phyloP scores from a whole-genome alignment of 768 basidiomycete species.

The Pisolithus albus region DNA sequence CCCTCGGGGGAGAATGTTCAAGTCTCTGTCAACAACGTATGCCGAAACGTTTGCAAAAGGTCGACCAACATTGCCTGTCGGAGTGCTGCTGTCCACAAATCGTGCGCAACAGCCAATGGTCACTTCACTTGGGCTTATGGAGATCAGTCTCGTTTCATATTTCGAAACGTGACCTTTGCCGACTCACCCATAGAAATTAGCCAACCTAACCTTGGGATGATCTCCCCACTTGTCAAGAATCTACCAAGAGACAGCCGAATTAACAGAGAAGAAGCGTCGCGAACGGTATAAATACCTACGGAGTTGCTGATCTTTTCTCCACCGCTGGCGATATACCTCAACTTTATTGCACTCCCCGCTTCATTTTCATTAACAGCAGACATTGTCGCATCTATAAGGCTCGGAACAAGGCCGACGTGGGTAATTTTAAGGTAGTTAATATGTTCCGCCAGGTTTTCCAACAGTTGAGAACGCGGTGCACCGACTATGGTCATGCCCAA shows the following conservation, averaged over 20 bases:
- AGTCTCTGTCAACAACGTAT: slow-evolving; percentile 37
- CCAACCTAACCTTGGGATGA: slow-evolving; percentile 37
- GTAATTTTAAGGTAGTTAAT: slow-evolving; percentile 37
- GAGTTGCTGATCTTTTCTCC: slow-evolving; percentile 50
- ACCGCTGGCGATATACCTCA: slow-evolving; percentile 43
- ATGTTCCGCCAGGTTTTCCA: slow-evolving; percentile 39
- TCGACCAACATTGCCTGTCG: slow-evolving; percentile 39
- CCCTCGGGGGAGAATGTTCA: slow-evolving; percentile 39
- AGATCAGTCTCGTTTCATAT: neutral
- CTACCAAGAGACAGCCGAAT: slow-evolving; percentile 7
- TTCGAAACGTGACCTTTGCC: neutral
- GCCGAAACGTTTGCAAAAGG: slow-evolving; percentile 30
- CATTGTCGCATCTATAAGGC: slow-evolving; percentile 46
- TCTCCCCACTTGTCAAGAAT: slow-evolving; percentile 43
- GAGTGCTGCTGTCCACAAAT: slow-evolving; percentile 34
- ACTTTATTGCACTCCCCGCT: slow-evolving; percentile 24
- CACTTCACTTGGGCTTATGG: slow-evolving; percentile 39
- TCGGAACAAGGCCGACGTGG: slow-evolving; percentile 46
- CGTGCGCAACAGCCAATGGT: slow-evolving; percentile 47
- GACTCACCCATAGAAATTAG: slow-evolving; percentile 42
- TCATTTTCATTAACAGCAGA: slow-evolving; percentile 21
- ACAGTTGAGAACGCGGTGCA: slow-evolving; percentile 31
- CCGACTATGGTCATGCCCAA: slow-evolving; percentile 41
- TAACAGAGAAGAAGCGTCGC: neutral
- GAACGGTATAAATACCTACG: slow-evolving; percentile 21